Evolutionary conservation across 179 eudicot genomes (phyloP).

Genomic region (Spinacia oleracea): DNA sequence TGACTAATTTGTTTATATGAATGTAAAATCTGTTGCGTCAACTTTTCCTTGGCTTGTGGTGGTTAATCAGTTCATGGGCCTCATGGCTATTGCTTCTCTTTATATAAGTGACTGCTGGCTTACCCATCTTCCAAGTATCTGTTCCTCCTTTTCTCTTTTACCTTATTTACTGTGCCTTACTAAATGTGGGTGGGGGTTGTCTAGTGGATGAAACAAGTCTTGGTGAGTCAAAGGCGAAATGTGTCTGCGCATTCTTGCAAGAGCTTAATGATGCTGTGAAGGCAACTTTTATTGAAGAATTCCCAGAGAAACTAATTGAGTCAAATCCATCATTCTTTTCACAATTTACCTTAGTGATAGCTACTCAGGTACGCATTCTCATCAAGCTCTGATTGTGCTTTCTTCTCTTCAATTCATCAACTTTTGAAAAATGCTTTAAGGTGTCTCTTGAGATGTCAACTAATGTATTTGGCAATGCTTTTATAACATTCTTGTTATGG

Average conservation of each 20-base stretch:
- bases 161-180: neutral
- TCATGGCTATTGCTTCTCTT: constrained; percentile 2
- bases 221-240: constrained; percentile 92
- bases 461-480: neutral
- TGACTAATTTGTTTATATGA: neutral
- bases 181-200: constrained; percentile 17
- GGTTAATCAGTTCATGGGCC: neutral
- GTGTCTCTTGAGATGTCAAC: neutral
- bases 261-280: constrained; percentile 97
- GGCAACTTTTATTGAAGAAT: constrained; percentile 85
- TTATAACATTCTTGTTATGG: neutral
- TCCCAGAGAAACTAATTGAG: constrained; percentile 74
- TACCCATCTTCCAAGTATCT: neutral
- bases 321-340: constrained; percentile 84
- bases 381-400: constrained; percentile 6
- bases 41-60: neutral
- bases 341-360: constrained; percentile 86
- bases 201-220: constrained; percentile 81
- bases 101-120: neutral
- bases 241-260: constrained; percentile 84
- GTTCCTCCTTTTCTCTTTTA: neutral
- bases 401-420: neutral
- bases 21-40: neutral
- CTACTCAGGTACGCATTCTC: constrained; percentile 71
- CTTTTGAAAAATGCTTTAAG: neutral